Evolutionary conservation across 805 yeast species (phyloP).

Genomic region (Starmera pachycereana): DNA sequence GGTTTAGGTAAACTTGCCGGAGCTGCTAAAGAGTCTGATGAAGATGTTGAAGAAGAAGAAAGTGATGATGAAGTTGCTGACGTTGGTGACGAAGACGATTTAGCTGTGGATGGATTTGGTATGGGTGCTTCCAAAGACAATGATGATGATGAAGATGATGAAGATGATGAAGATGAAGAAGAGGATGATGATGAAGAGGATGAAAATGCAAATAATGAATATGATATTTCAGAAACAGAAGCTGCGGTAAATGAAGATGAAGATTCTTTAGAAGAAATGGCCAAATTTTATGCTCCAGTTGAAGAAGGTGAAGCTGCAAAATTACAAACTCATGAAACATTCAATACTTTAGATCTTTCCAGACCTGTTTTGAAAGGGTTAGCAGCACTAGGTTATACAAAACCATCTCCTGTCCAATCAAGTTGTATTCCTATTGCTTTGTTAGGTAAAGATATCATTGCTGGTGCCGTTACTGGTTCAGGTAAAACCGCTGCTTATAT

Average conservation of each 20-base stretch:
- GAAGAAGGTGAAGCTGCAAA: conserved; percentile 45
- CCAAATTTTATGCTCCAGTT: conserved; percentile 59
- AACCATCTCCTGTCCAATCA: conserved; percentile 90
- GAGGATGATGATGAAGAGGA: conserved; percentile 26
- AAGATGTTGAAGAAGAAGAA: conserved; percentile 33
- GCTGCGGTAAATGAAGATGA: conserved; percentile 32
- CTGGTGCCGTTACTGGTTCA: conserved; percentile 99
- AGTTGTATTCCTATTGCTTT: conserved; percentile 91
- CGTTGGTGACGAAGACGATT: conserved; percentile 26
- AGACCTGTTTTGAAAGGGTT: conserved; percentile 86
- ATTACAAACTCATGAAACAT: conserved; percentile 45
- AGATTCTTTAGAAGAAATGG: conserved; percentile 77
- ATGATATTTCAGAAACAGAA: conserved; percentile 23
- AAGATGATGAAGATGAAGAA: conserved; percentile 21
- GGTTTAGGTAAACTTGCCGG: conserved; percentile 52
- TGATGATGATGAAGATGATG: conserved; percentile 20
- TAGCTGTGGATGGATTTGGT: conserved; percentile 38
- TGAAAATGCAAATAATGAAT: conserved; percentile 18
- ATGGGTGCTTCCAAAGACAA: conserved; percentile 23
- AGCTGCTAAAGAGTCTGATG: conserved; percentile 26
- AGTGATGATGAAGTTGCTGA: conserved; percentile 26
- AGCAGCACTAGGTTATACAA: conserved; percentile 68
- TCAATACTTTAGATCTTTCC: conserved; percentile 71
- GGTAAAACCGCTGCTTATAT: conserved; percentile 99
- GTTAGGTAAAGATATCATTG: conserved; percentile 91